phyloP scores from a whole-genome alignment of 768 basidiomycete species.

The Asterophora parasitica region DNA sequence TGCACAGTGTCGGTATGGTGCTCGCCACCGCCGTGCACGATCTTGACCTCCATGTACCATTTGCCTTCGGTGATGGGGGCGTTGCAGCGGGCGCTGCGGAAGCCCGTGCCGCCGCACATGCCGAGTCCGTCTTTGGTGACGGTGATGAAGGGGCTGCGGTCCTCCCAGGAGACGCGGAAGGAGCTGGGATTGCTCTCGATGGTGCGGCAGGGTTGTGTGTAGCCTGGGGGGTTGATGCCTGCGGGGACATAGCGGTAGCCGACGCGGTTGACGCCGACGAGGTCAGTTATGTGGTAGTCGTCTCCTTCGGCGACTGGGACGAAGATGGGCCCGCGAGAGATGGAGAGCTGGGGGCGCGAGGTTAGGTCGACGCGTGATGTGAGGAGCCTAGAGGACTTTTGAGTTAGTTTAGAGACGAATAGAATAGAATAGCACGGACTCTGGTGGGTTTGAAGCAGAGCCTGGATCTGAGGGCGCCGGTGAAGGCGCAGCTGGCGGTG shows the following conservation, averaged over 20 bases:
- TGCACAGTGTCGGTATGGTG: slow-evolving; percentile 40
- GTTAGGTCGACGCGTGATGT: slow-evolving; percentile 65
- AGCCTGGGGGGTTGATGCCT: slow-evolving; percentile 60
- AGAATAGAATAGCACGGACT: slow-evolving; percentile 23
- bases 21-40: slow-evolving; percentile 72
- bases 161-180: slow-evolving; percentile 85
- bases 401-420: slow-evolving; percentile 6
- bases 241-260: slow-evolving; percentile 80
- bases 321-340: slow-evolving; percentile 73
- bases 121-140: slow-evolving; percentile 76
- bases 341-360: slow-evolving; percentile 62
- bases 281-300: slow-evolving; percentile 63
- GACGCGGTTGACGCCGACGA: slow-evolving; percentile 67
- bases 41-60: slow-evolving; percentile 92
- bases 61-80: slow-evolving; percentile 83
- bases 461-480: slow-evolving; percentile 56
- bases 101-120: slow-evolving; percentile 81
- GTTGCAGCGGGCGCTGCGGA: slow-evolving; percentile 85
- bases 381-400: slow-evolving; percentile 38
- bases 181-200: slow-evolving; percentile 73
- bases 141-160: slow-evolving; percentile 75
- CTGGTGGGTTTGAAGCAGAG: slow-evolving; percentile 31
- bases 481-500: slow-evolving; percentile 39
- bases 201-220: slow-evolving; percentile 61
- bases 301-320: slow-evolving; percentile 51